A percentile compares a stretch with the other conserved stretches of the same genome.
These are phyloP conservation scores for Luffa aegyptiaca DNA, from an alignment of 306 rosid species.

Conservation along the genomic window DNA sequence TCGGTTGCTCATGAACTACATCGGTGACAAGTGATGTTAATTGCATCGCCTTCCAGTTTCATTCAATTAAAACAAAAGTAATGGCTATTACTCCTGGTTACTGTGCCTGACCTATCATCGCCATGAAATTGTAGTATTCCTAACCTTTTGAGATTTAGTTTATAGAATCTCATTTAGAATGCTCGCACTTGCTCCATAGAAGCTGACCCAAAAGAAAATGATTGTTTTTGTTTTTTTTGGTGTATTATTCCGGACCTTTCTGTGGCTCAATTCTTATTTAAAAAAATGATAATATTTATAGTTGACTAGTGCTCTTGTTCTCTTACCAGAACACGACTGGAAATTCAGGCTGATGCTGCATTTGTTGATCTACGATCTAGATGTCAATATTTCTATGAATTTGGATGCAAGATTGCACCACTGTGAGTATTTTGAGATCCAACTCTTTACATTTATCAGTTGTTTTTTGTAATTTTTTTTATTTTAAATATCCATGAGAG, in stretches of 20 bases:
- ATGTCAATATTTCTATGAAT: slow-evolving; percentile 77
- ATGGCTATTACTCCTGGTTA: background rate
- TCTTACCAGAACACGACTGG: slow-evolving; percentile 63
- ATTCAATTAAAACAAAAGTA: slow-evolving; percentile 61
- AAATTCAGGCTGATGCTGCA: slow-evolving; percentile 84
- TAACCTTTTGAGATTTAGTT: background rate
- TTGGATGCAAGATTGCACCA: slow-evolving; percentile 95
- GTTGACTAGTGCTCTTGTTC: background rate
- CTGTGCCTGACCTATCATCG: background rate
- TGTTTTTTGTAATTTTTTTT: too few relatives aligned
- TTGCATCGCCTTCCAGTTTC: slow-evolving; percentile 54
- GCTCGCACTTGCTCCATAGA: background rate
- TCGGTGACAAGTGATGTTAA: slow-evolving; percentile 48
- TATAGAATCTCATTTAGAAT: background rate
- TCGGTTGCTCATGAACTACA: slow-evolving; percentile 80
- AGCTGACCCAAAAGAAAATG: background rate
- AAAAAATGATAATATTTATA: background rate
- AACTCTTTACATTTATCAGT: background rate
- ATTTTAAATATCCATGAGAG: background rate
- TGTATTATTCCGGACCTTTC: background rate
- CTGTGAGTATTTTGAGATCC: slow-evolving; percentile 37
- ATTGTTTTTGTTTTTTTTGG: background rate
- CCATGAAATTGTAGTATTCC: background rate
- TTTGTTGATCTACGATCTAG: slow-evolving; percentile 74
- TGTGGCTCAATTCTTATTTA: background rate